Conservation (phyloP, 148 eudicot species). For the Rhododendron vialii region DNA sequence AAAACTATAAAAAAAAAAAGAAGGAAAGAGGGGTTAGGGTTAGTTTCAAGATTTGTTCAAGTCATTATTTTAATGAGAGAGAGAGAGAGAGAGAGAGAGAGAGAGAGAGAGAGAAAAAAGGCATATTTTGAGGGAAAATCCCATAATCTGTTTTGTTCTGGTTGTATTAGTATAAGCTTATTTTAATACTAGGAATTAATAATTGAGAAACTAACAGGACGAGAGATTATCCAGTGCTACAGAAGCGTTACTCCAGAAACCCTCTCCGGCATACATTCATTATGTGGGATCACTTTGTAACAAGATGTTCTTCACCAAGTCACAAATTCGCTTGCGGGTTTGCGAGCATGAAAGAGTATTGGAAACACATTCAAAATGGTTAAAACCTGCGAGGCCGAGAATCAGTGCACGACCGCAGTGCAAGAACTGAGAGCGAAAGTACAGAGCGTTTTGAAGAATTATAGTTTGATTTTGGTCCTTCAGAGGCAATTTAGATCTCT, state of each 20-base stretch:
- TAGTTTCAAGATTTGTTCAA: neutral
- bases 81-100: neutral
- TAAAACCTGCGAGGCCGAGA: neutral
- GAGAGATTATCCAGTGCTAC: neutral
- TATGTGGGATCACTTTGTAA: neutral
- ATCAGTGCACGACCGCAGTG: neutral
- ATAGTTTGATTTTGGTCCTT: neutral
- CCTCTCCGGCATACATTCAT: neutral
- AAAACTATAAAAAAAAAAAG: neutral
- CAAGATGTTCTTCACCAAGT: neutral
- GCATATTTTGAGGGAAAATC: neutral
- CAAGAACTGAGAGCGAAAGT: neutral
- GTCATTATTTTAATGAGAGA: neutral
- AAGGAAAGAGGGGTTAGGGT: neutral
- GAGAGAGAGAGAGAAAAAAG: neutral
- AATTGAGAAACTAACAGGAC: neutral
- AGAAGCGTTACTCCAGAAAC: neutral
- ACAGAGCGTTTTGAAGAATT: neutral
- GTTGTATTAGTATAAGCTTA: neutral
- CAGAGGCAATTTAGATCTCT: no score
- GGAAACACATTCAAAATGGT: no score
- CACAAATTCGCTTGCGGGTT: neutral
- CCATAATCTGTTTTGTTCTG: neutral
- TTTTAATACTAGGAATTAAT: neutral
- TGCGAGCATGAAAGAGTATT: no score